Evolutionary conservation across 352 stramenopile species (phyloP), one percentile per base, ranked within the genome.

Genomic region (Phytophthora litchii): DNA sequence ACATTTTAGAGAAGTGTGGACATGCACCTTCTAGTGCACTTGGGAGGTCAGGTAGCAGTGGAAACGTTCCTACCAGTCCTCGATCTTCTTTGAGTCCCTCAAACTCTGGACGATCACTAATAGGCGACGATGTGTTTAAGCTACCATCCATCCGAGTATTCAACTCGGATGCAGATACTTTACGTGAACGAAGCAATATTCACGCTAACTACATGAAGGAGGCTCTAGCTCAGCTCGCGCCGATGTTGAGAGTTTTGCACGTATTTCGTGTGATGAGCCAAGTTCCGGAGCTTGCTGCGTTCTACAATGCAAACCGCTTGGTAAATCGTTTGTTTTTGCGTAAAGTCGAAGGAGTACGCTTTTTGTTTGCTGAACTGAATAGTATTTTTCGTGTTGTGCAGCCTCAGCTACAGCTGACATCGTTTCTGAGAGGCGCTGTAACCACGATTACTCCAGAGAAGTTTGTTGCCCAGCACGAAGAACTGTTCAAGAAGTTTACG

Each of bases 221-320:
- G 31, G 78, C 79, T n/a, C 57, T 88, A 1, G 62, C 69, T 9
- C 66, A 77, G 12, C 46, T 92, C n/a, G 78, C 83, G 1, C 83
- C 83, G 1, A 91, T 92, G 76, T 66, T 92, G 11, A 72, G 81
- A 4, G 78, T 89, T 27, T 62, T 93, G 10, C 84, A 93, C 47
- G 80, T 91, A 3, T 93, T 88, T 35, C 76, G 76, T 10, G 77
- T 74, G 5, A 89, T 91, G 75, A 86, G 80, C 53, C 77, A 91
- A 80, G 64, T 91, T 2, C 70, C 84, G 0, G 84, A 88, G 27
- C 69, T 93, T 13, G 78, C 78, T 19, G 75, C 71, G 8, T 91
- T 91, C 48, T 93, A 93, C 69, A 90, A 90, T 45, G 76, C 78
- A 2, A 90, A 93, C 49, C 81, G 84, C 16, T 68, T 91, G 74